A percentile compares a stretch with the other conserved stretches of the same genome.
Conservation (phyloP, 352 stramenopile genomes). For the Pythium dissimile region DNA sequence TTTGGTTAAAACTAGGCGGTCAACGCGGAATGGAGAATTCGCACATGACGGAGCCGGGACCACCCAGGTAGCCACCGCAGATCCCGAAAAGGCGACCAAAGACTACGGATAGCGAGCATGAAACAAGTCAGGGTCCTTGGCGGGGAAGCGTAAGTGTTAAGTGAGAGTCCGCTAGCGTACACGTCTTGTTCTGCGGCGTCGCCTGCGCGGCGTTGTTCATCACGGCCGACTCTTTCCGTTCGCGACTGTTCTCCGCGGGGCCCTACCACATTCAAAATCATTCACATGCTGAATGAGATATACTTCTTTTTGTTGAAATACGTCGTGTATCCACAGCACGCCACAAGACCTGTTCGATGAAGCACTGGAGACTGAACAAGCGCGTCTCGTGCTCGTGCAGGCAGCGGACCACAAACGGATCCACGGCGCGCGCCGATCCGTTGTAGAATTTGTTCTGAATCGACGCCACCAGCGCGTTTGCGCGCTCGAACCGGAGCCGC, state of each 20-base stretch:
- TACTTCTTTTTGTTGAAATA: too few species aligned
- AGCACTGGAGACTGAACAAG: slow-evolving; percentile 71
- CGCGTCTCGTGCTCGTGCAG: slow-evolving; percentile 50
- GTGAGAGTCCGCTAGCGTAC: slow-evolving; percentile 1
- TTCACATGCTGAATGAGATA: too few species aligned
- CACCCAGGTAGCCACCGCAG: slow-evolving; percentile 46
- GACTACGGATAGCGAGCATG: slow-evolving; percentile 11
- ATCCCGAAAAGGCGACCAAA: slow-evolving; percentile 36
- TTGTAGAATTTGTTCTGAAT: slow-evolving; percentile 80
- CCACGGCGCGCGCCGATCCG: slow-evolving; percentile 57
- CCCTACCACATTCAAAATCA: slow-evolving; percentile 24
- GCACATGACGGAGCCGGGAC: slow-evolving; percentile 58
- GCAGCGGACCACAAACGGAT: slow-evolving; percentile 53
- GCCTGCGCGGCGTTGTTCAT: slow-evolving; percentile 15
- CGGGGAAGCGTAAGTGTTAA: neutral
- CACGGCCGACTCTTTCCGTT: slow-evolving; percentile 35
- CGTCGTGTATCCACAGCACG: too few species aligned
- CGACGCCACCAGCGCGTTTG: slow-evolving; percentile 44
- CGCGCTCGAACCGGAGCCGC: slow-evolving; percentile 39
- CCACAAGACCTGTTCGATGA: slow-evolving; percentile 71
- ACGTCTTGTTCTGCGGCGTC: neutral
- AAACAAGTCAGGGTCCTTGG: neutral
- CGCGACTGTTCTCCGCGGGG: slow-evolving; percentile 45
- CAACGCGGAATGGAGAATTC: neutral
- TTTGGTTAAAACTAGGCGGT: too few species aligned